Evolutionary conservation across 768 basidiomycete species (phyloP).

Genomic region (Holtermanniella nyarrowii): DNA sequence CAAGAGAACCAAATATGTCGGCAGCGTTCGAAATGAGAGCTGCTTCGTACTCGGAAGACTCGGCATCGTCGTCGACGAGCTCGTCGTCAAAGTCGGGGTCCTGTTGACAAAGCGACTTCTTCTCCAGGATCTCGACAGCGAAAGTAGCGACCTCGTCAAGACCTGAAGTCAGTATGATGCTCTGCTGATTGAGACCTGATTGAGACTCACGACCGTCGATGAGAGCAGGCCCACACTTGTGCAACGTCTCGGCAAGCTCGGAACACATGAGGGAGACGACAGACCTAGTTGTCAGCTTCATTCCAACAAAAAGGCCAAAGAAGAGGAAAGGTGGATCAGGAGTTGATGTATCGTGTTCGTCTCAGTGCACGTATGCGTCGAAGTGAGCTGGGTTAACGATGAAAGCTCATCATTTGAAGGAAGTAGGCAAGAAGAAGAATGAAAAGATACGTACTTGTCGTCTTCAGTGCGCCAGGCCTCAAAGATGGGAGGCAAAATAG

Average conservation of each 20-base stretch:
- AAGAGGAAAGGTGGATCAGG: slow-evolving; percentile 40
- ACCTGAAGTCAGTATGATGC: slow-evolving; percentile 31
- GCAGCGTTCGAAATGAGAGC: slow-evolving; percentile 87
- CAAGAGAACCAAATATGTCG: slow-evolving; percentile 83
- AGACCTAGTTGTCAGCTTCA: slow-evolving; percentile 13
- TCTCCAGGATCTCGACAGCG: slow-evolving; percentile 74
- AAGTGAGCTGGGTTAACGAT: slow-evolving; percentile 66
- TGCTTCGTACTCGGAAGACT: slow-evolving; percentile 86
- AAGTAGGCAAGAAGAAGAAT: not conserved
- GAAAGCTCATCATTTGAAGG: slow-evolving; percentile 48
- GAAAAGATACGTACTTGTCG: slow-evolving; percentile 66
- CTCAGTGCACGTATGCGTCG: slow-evolving; percentile 57
- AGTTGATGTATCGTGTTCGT: slow-evolving; percentile 41
- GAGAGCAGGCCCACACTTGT: slow-evolving; percentile 79
- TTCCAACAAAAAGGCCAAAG: not conserved
- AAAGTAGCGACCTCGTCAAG: slow-evolving; percentile 69
- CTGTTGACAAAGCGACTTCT: slow-evolving; percentile 92
- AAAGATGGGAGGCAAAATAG: slow-evolving; percentile 61
- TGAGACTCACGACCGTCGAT: slow-evolving; percentile 59
- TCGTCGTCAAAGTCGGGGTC: slow-evolving; percentile 86
- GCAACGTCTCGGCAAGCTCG: slow-evolving; percentile 81
- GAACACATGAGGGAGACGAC: slow-evolving; percentile 82
- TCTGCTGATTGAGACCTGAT: not conserved
- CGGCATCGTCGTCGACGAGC: slow-evolving; percentile 49
- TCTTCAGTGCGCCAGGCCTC: slow-evolving; percentile 91